These are phyloP conservation scores for Brassica incana DNA, from an alignment of 345 rosid species.

Conservation along the genomic window DNA sequence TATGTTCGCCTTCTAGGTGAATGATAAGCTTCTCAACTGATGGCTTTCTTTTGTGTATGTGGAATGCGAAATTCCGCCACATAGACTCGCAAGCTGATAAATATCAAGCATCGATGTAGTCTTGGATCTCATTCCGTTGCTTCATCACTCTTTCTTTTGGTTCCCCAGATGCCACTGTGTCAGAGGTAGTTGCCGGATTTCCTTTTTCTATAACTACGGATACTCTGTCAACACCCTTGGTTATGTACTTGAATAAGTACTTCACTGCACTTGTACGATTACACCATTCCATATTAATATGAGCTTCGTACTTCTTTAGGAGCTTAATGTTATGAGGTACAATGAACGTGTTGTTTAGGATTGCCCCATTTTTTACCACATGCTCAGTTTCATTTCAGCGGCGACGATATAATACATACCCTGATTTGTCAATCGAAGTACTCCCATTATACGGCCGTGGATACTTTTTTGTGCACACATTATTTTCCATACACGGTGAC, in stretches of 20 bases:
- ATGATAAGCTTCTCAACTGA: neutral
- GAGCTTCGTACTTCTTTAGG: neutral
- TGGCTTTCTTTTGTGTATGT: neutral
- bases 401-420: no score
- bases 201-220: neutral
- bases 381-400: no score
- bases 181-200: no score
- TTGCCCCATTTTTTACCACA: neutral
- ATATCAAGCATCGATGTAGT: neutral
- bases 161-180: neutral
- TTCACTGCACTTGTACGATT: neutral
- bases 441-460: no score
- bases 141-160: neutral
- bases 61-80: neutral
- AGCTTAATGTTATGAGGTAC: neutral
- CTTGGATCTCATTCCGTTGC: neutral
- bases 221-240: neutral
- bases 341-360: neutral
- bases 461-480: no score
- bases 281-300: neutral
- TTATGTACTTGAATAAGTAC: neutral
- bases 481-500: no score
- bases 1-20: no score
- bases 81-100: neutral
- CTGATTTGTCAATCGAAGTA: no score